Evolutionary conservation across 2,329 filamentous ascomycete genomes (phyloP).

Genomic region (Amesomyces nigricolor): DNA sequence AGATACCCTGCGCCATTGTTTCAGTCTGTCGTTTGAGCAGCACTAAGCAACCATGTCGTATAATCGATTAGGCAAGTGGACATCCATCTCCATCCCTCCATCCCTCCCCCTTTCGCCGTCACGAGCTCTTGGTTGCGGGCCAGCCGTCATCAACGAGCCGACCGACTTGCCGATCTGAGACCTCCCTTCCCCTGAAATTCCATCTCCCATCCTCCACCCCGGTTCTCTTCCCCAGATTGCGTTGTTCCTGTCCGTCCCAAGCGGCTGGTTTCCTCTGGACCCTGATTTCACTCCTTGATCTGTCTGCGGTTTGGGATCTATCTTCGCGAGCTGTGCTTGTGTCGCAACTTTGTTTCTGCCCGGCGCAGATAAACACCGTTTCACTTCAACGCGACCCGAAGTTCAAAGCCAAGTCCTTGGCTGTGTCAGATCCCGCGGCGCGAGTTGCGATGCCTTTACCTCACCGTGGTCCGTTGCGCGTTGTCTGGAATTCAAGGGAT

Average conservation of each 20-base stretch:
- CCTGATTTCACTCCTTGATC: slow-evolving; percentile 2
- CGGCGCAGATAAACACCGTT: slow-evolving; percentile 18
- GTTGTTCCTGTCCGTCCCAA: slow-evolving; percentile 11
- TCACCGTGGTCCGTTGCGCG: slow-evolving; percentile 11
- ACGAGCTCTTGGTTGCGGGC: slow-evolving; percentile 1
- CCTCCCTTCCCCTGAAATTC: not conserved
- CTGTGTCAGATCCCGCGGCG: slow-evolving; percentile 16
- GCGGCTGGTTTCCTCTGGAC: slow-evolving; percentile 8
- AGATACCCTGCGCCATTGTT: slow-evolving; percentile 8
- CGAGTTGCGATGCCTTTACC: slow-evolving; percentile 11
- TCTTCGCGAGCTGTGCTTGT: slow-evolving; percentile 10
- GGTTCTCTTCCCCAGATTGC: slow-evolving; percentile 6
- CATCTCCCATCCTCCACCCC: not conserved
- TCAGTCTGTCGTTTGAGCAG: slow-evolving; percentile 9
- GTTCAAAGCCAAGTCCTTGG: not conserved
- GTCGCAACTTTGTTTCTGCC: slow-evolving; percentile 20
- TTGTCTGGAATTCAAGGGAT: slow-evolving; percentile 10
- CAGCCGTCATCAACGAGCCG: not conserved
- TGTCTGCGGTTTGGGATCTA: slow-evolving; percentile 7
- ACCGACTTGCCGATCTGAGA: slow-evolving; percentile 2
- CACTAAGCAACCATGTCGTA: slow-evolving; percentile 55
- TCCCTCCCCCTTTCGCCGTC: not conserved
- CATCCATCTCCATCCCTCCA: slow-evolving; percentile 1
- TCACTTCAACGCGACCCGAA: not conserved
- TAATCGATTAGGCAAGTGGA: slow-evolving; percentile 63